Base-by-base conservation (phyloP, 176 grass and related monocot species). In the Typha latifolia region DNA sequence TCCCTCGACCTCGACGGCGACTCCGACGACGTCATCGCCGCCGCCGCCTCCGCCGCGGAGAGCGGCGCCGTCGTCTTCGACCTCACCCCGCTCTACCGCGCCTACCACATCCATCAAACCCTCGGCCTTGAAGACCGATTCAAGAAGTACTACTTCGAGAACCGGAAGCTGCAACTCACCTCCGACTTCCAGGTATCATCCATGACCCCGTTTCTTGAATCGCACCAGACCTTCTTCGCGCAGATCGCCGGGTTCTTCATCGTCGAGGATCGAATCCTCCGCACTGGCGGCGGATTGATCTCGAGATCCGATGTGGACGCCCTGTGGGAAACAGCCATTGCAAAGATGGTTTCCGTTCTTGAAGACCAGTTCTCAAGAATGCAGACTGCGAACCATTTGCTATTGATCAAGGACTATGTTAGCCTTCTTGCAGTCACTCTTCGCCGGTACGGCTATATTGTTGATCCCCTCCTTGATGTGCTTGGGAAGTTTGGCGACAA, bases 201-300 rank as follows among this genome's bases (percentile, higher is more conserved):
- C 1, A 85, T 90, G 29, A 87, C 86, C 2, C 95, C 89, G 12
- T 99, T 99, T 73, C 89, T 99, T 4, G 95, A 99, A 68, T 99
- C 95, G 22, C 95, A 99, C 79, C 95, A 99, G 74, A 83, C 85
- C 49, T 94, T 99, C 81, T 99, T 99, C 67, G 82, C 95, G 4
- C 95, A 99, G 76, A 93, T 99, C 68, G 84, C 95, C 49, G 95
- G 95, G 11, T 93, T 99, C 71, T 99, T 99, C 63, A 99, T 99
- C 69, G 84, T 94, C 12, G 95, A 99, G 71, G 95, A 99, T 73
- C 76, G 84, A 3, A 90, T 99, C 64, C 87, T 93, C 57, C 73
- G 94, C 48, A 99, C 94, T 37, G 94, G 83, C 57, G 94, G 94
- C 15, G 89, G 86, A 0, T 84, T 99, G 49, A 86, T 87, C 4